These are phyloP conservation scores for Magnusiomyces magnusii DNA, from an alignment of 1,139 yeast genomes.

Conservation along the genomic window DNA sequence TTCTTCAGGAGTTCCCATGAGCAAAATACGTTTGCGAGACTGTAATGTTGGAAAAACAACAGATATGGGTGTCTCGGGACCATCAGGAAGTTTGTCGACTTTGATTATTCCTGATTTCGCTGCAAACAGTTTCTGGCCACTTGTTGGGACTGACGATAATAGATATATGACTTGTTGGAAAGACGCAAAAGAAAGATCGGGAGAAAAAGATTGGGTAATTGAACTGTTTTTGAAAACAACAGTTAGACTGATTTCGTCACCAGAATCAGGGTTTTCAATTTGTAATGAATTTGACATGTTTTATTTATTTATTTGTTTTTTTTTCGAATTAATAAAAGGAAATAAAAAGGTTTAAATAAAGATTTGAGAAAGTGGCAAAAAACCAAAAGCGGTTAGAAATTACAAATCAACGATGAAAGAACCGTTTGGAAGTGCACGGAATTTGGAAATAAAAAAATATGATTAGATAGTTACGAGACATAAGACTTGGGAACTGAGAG, in stretches of 20 bases:
- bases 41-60: slow-evolving; percentile 21
- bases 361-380: neutral
- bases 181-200: slow-evolving; percentile 18
- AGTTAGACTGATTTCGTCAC: slow-evolving; percentile 7
- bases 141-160: slow-evolving; percentile 25
- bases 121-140: slow-evolving; percentile 28
- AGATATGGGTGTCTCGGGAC: slow-evolving; percentile 17
- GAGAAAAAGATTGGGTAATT: slow-evolving; percentile 4
- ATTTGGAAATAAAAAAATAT: too few species aligned
- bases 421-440: too few species aligned
- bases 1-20: slow-evolving; percentile 27
- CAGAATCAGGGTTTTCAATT: neutral
- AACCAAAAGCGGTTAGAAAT: neutral
- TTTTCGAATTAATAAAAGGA: too few species aligned
- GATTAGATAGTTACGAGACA: too few species aligned
- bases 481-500: too few species aligned
- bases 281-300: neutral
- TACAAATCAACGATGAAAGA: too few species aligned
- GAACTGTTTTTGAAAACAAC: slow-evolving; percentile 13
- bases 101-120: slow-evolving; percentile 27
- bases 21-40: slow-evolving; percentile 23
- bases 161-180: slow-evolving; percentile 25
- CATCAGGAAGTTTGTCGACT: slow-evolving; percentile 17
- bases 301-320: too few species aligned
- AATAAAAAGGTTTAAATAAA: too few species aligned